These are phyloP conservation scores for Aspergillus jensenii DNA, from an alignment of 2,329 filamentous ascomycete genomes.

Conservation along the genomic window DNA sequence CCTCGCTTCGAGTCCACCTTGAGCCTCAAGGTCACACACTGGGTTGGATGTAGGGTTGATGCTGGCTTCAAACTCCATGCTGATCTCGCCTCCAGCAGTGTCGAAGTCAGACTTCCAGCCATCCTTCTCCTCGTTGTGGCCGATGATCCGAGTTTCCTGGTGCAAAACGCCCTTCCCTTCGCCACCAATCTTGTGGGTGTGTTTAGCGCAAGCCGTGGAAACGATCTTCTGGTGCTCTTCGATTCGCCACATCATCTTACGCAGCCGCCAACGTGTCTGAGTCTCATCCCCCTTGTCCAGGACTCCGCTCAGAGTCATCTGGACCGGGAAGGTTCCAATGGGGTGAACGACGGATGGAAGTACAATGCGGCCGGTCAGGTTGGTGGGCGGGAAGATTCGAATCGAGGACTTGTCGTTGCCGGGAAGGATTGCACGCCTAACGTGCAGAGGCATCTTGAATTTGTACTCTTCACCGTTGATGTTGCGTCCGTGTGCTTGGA, in stretches of 20 bases:
- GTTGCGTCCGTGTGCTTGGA: constrained; percentile 66
- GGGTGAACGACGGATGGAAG: constrained; percentile 83
- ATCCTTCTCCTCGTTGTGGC: constrained; percentile 74
- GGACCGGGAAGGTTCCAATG: constrained; percentile 75
- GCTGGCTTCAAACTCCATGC: constrained; percentile 72
- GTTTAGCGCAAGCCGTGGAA: constrained; percentile 76
- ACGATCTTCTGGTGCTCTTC: constrained; percentile 82
- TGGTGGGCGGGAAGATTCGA: constrained; percentile 93
- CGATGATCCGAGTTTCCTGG: constrained; percentile 73
- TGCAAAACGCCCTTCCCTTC: constrained; percentile 71
- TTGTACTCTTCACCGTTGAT: constrained; percentile 62
- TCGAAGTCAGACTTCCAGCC: constrained; percentile 87
- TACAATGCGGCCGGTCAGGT: constrained; percentile 81
- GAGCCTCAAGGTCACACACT: constrained; percentile 73
- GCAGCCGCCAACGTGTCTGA: constrained; percentile 82
- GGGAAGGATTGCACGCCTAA: constrained; percentile 77
- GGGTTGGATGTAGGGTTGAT: constrained; percentile 64
- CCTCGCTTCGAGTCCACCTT: constrained; percentile 72
- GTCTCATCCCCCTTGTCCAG: constrained; percentile 67
- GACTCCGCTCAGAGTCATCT: constrained; percentile 82
- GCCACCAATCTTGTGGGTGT: constrained; percentile 64
- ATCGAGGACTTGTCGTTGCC: constrained; percentile 84
- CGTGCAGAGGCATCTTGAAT: constrained; percentile 66
- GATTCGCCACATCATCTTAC: constrained; percentile 89
- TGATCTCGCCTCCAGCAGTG: constrained; percentile 69